These are phyloP conservation scores for Linanthus parryae DNA, from an alignment of 148 eudicot genomes.

Conservation along the genomic window DNA sequence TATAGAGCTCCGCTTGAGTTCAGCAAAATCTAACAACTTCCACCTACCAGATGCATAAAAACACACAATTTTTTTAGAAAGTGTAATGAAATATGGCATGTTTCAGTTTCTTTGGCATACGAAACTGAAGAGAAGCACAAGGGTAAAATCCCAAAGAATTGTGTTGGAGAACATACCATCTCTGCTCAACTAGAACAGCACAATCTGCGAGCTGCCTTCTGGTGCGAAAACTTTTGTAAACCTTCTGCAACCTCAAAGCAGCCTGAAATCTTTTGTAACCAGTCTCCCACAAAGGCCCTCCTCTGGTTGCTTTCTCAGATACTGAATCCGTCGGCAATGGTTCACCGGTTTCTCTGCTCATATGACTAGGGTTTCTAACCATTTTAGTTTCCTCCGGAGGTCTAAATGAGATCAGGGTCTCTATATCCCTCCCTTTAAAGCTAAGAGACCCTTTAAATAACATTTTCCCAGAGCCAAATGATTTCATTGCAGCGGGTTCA, in stretches of 20 bases:
- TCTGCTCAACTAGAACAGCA: conserved; percentile 56
- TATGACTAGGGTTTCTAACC: conserved; percentile 6
- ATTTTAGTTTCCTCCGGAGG: conserved; percentile 11
- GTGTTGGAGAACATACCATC: conserved; percentile 32
- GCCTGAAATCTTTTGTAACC: conserved; percentile 24
- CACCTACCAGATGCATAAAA: too few relatives aligned
- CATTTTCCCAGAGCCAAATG: conserved; percentile 27
- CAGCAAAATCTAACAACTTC: conserved; percentile 61
- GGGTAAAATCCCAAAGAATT: background rate
- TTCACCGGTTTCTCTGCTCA: conserved; percentile 5
- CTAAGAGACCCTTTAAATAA: conserved; percentile 34
- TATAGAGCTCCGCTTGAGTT: conserved; percentile 51
- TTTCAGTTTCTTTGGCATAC: too few relatives aligned
- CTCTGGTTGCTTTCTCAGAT: background rate
- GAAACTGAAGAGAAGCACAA: too few relatives aligned
- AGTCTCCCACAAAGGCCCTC: background rate
- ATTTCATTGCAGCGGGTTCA: conserved; percentile 12
- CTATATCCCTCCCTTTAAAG: conserved; percentile 31
- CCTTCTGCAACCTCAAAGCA: conserved; percentile 49
- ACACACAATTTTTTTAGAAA: too few relatives aligned
- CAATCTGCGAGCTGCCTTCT: conserved; percentile 66
- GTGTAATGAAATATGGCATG: too few relatives aligned
- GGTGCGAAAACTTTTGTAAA: conserved; percentile 53
- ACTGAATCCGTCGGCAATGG: conserved; percentile 1
- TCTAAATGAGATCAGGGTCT: conserved; percentile 16